Evolutionary conservation across 768 basidiomycete genomes (phyloP).

Genomic region (Lepiota brunneoincarnata): DNA sequence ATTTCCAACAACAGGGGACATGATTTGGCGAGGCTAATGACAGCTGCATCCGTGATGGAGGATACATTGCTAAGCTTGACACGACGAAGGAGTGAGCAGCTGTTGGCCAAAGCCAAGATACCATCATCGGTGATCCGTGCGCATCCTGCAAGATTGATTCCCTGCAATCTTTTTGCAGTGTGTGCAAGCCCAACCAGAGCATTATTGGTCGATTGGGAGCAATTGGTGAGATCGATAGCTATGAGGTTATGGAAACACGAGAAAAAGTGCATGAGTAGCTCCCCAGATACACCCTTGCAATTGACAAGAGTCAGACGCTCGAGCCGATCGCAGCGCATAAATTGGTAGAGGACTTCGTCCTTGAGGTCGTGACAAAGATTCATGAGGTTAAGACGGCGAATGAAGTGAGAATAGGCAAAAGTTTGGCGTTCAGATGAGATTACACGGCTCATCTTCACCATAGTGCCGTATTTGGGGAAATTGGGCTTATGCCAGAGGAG

Average conservation of each 20-base stretch:
- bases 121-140: constrained; percentile 75
- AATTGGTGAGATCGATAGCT: constrained; percentile 81
- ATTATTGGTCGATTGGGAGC: constrained; percentile 63
- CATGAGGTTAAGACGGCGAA: constrained; percentile 89
- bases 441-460: constrained; percentile 76
- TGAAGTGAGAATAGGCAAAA: constrained; percentile 85
- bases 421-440: constrained; percentile 64
- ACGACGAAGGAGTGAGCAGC: constrained; percentile 77
- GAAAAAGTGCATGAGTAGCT: constrained; percentile 61
- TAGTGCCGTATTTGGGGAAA: constrained; percentile 64
- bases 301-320: constrained; percentile 89
- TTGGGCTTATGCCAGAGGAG: constrained; percentile 91
- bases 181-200: constrained; percentile 71
- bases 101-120: constrained; percentile 69
- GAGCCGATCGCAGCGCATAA: constrained; percentile 73
- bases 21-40: constrained; percentile 71
- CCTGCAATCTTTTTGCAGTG: constrained; percentile 76
- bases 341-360: constrained; percentile 70
- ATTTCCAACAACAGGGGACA: constrained; percentile 92
- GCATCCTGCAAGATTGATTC: constrained; percentile 89
- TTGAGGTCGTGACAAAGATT: constrained; percentile 65
- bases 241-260: constrained; percentile 73
- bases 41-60: constrained; percentile 69
- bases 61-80: constrained; percentile 85
- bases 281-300: constrained; percentile 66